Base-by-base conservation (phyloP, 108 stramenopile genomes). In the Nitzschia sp. region DNA sequence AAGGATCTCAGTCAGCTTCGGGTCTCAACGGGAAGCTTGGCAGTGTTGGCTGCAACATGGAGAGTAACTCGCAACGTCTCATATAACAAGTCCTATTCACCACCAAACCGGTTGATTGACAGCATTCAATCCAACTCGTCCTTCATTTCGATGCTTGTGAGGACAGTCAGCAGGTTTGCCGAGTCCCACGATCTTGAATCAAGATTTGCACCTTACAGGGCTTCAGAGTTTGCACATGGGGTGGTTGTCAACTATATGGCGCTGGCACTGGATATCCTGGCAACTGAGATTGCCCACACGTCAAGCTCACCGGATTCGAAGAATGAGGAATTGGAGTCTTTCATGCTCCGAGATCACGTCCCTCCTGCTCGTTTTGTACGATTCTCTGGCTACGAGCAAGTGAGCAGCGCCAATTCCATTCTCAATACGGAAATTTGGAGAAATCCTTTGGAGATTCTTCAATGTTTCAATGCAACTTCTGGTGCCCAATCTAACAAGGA, bases 381-480 rank as follows among this genome's bases (percentile, higher is more conserved):
- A 37, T 61, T 60, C 19, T 25, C 57, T 20, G 66, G 65, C 26
- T 75, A 63, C 53, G 39, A 11, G 22, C 15, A 40, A 22, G 58
- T 48, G 19, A 66, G 29, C 8, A 25, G 6, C 3, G 68, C 53
- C 53, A 59, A 41, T 2, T 44, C 46, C 34, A 15, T 55, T 6
- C 34, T 75, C 1, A 34, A 39, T 10, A 2, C 15, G 10, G 42
- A 24, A 0, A 20, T 66, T 29, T 10, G 20, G 5, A 41, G 55
- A 39, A n/a, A 68, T 14, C 53, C 67, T 7, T 26, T 63, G 11
- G 26, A 41, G 8, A 6, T 68, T 8, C 53, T 75, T 5, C 52
- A 46, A 2, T 75, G 57, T 34, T 75, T 75, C 41, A 61, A 59
- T 7, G 61, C 73, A 34, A 62, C 66, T 8, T 41, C 73, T 26